Percentiles rank a stretch among this genome's conserved stretches.
Evolutionary conservation across 805 yeast genomes (phyloP).

Genomic region (Ogataea naganishii): DNA sequence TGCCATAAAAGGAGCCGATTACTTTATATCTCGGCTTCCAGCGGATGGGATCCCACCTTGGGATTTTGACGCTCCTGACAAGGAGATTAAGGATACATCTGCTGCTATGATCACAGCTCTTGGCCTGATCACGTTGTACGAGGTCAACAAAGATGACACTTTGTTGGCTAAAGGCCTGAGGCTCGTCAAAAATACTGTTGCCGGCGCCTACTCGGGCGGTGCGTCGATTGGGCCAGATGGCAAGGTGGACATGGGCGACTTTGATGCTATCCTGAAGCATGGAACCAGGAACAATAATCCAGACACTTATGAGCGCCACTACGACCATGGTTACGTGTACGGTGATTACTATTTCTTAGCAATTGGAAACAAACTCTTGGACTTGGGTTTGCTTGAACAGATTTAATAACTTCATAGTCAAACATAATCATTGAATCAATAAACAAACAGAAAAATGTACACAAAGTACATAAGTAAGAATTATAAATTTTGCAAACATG

Average conservation of each 20-base stretch:
- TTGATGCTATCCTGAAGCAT: constrained; percentile 16
- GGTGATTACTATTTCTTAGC: constrained; percentile 23
- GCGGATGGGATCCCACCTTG: constrained; percentile 19
- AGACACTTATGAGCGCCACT: constrained; percentile 8
- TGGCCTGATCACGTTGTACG: constrained; percentile 18
- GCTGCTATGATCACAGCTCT: constrained; percentile 22
- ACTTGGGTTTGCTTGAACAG: constrained; percentile 11
- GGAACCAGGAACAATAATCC: constrained; percentile 20
- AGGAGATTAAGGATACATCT: constrained; percentile 16
- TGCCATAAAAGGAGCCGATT: constrained; percentile 16
- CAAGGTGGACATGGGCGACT: constrained; percentile 11
- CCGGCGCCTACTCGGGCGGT: constrained; percentile 3
- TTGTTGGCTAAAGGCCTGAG: constrained; percentile 11
- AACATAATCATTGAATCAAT: neutral
- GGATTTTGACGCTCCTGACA: constrained; percentile 22
- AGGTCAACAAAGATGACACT: constrained; percentile 7
- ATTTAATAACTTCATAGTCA: neutral
- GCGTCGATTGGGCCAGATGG: constrained; percentile 1
- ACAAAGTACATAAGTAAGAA: too few relatives aligned
- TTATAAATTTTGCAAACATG: too few relatives aligned
- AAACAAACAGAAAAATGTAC: too few relatives aligned
- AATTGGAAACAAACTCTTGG: constrained; percentile 20
- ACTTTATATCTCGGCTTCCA: constrained; percentile 14
- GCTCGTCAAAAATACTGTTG: constrained; percentile 11
- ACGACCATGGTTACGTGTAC: constrained; percentile 21